Evolutionary conservation across 495 filamentous ascomycete genomes (phyloP).

Genomic region (Tuber aestivum): DNA sequence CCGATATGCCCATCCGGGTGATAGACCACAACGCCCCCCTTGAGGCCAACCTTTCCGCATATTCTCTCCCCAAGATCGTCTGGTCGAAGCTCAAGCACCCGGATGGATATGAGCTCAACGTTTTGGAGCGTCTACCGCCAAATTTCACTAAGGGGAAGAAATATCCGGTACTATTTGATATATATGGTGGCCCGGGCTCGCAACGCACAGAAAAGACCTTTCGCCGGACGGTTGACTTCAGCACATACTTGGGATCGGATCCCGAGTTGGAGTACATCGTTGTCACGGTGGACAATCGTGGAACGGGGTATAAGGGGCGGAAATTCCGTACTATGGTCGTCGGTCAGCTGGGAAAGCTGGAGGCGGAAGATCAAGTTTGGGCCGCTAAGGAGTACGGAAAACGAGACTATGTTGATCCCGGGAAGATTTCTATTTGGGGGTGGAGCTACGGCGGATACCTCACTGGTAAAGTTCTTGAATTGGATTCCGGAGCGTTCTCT

Average conservation of each 20-base stretch:
- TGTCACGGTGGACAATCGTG: slow-evolving; percentile 54
- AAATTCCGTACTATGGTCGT: slow-evolving; percentile 49
- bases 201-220: slow-evolving; percentile 51
- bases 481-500: slow-evolving; percentile 50
- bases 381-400: slow-evolving; percentile 48
- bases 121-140: slow-evolving; percentile 50
- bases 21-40: slow-evolving; percentile 51
- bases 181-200: slow-evolving; percentile 50
- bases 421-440: slow-evolving; percentile 55
- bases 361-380: slow-evolving; percentile 55
- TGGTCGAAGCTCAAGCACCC: slow-evolving; percentile 50
- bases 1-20: slow-evolving; percentile 48
- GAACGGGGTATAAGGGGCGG: slow-evolving; percentile 53
- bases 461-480: slow-evolving; percentile 53
- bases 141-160: slow-evolving; percentile 51
- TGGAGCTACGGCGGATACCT: slow-evolving; percentile 59
- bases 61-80: slow-evolving; percentile 51
- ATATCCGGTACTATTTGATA: slow-evolving; percentile 54
- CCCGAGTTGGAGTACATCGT: slow-evolving; percentile 55
- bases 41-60: slow-evolving; percentile 47
- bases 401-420: slow-evolving; percentile 48
- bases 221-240: slow-evolving; percentile 45
- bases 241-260: slow-evolving; percentile 53
- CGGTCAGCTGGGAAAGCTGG: slow-evolving; percentile 50
- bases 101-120: slow-evolving; percentile 48